These are phyloP conservation scores for Cladobotryum mycophilum DNA, from an alignment of 2,329 filamentous ascomycete genomes.

Conservation along the genomic window DNA sequence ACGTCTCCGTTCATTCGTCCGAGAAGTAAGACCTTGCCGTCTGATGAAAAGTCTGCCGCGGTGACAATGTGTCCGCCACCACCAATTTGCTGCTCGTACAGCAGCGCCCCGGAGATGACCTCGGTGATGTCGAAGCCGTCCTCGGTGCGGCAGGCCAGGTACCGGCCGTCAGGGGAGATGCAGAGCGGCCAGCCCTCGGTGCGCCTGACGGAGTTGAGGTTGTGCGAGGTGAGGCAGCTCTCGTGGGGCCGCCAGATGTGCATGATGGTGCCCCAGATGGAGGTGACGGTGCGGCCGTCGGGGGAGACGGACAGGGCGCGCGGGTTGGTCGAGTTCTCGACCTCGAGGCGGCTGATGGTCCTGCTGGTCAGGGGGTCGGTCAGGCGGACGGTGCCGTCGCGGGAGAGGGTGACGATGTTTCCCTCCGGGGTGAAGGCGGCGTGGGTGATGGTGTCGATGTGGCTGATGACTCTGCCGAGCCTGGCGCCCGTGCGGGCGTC, in stretches of 20 bases:
- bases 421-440: slow-evolving; percentile 27
- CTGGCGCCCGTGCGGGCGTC: slow-evolving; percentile 23
- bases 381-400: slow-evolving; percentile 33
- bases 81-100: slow-evolving; percentile 19
- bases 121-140: slow-evolving; percentile 37
- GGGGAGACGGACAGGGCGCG: slow-evolving; percentile 28
- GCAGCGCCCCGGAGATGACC: slow-evolving; percentile 25
- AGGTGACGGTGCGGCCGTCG: slow-evolving; percentile 29
- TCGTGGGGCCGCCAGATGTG: slow-evolving; percentile 31
- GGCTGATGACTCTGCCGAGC: slow-evolving; percentile 27
- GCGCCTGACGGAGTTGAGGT: slow-evolving; percentile 26
- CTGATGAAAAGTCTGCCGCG: slow-evolving; percentile 28
- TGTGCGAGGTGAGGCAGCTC: slow-evolving; percentile 30
- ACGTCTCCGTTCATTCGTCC: slow-evolving; percentile 30
- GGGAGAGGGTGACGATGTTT: slow-evolving; percentile 29
- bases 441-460: slow-evolving; percentile 33
- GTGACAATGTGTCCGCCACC: slow-evolving; percentile 25
- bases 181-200: slow-evolving; percentile 36
- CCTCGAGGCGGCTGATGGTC: slow-evolving; percentile 33
- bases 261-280: slow-evolving; percentile 33
- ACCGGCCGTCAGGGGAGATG: slow-evolving; percentile 32
- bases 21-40: slow-evolving; percentile 25
- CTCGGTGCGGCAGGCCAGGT: slow-evolving; percentile 34
- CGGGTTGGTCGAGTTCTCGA: slow-evolving; percentile 21
- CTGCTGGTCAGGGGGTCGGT: slow-evolving; percentile 25